phyloP scores from a whole-genome alignment of 2,329 filamentous ascomycete genomes.

The Talaromyces albobiverticillius region DNA sequence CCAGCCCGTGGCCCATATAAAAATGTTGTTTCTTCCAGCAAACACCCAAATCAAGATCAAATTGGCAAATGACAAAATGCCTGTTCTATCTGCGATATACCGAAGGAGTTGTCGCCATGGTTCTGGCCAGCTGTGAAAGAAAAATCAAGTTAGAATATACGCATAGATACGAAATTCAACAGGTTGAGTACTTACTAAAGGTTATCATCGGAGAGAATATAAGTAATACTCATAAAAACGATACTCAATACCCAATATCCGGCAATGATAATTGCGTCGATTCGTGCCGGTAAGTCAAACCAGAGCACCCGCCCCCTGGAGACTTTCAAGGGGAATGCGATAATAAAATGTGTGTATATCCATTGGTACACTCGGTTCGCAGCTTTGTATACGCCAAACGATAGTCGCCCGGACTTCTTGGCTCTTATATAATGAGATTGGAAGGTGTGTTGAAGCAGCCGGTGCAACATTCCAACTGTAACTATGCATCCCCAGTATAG shows the following conservation, averaged over 20 bases:
- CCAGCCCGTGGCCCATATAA: conserved; percentile 68
- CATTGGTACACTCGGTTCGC: conserved; percentile 25
- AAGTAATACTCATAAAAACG: conserved; percentile 43
- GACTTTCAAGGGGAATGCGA: conserved; percentile 43
- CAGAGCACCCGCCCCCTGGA: conserved; percentile 12
- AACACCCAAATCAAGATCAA: conserved; percentile 66
- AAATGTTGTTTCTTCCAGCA: conserved; percentile 63
- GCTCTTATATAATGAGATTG: not conserved
- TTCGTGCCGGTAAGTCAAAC: conserved; percentile 41
- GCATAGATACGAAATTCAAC: not conserved
- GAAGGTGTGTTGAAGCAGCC: conserved; percentile 23
- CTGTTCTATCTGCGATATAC: conserved; percentile 62
- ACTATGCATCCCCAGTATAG: conserved; percentile 41
- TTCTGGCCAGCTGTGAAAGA: conserved; percentile 15
- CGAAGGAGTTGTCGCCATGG: conserved; percentile 43
- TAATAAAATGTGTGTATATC: conserved; percentile 38
- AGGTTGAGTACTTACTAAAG: conserved; percentile 40
- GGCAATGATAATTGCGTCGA: conserved; percentile 45
- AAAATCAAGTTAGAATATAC: not conserved
- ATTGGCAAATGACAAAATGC: conserved; percentile 62
- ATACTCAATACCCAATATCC: conserved; percentile 47
- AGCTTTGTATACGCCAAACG: conserved; percentile 1
- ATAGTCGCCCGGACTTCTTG: not conserved
- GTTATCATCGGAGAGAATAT: conserved; percentile 46
- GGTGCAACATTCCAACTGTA: conserved; percentile 31